Base-by-base conservation (phyloP, 805 yeast species). In the Wickerhamiella vanderwaltii region DNA sequence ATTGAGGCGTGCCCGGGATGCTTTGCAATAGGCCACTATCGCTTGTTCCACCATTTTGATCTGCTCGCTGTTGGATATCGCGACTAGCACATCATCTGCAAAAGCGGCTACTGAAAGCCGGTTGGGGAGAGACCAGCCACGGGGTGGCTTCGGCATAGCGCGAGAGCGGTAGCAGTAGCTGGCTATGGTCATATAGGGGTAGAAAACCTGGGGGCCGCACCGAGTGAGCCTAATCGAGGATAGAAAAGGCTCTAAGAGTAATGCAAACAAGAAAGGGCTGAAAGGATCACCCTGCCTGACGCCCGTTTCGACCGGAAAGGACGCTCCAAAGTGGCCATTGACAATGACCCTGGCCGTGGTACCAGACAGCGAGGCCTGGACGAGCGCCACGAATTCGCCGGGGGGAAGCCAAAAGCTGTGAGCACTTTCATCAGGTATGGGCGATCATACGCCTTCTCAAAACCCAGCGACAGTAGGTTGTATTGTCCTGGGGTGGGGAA, bases 11-110 rank as follows among this genome's bases (percentile, higher is more conserved):
- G n/a, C n/a, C n/a, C n/a, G n/a, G n/a, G n/a, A n/a, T n/a, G n/a
- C n/a, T n/a, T n/a, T n/a, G n/a, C n/a, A n/a, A n/a, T n/a, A n/a
- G n/a, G n/a, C n/a, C n/a, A n/a, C n/a, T n/a, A n/a, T n/a, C n/a
- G n/a, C n/a, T n/a, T n/a, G n/a, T n/a, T n/a, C n/a, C n/a, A n/a
- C n/a, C n/a, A n/a, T n/a, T n/a, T n/a, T n/a, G n/a, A n/a, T n/a
- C n/a, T n/a, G n/a, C n/a, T n/a, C n/a, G n/a, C n/a, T n/a, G n/a
- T n/a, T n/a, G n/a, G n/a, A n/a, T 23, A 35, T 11, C 4, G 30
- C 38, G 17, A 35, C 29, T 9, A 20, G 13, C 6, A 25, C 25
- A 24, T 35, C 38, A 12, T 35, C 38, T 6, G 38, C 38, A 35
- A 35, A 35, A n/a, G 29, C 38, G 4, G 22, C 29, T 11, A 35